These are phyloP conservation scores for Colletotrichum liriopes DNA, from an alignment of 2,329 filamentous ascomycete species.

Conservation along the genomic window DNA sequence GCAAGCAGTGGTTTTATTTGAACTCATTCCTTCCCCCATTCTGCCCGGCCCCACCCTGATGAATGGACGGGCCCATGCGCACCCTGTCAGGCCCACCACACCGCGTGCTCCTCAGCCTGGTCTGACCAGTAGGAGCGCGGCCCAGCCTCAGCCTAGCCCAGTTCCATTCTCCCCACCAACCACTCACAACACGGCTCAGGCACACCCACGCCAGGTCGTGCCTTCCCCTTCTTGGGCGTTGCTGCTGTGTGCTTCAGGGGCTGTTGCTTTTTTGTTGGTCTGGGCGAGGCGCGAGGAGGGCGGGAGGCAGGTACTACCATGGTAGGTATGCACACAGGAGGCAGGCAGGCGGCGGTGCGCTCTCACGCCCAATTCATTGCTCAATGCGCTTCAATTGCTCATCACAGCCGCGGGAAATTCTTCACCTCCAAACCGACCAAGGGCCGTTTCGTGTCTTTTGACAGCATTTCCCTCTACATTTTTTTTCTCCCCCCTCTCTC, in stretches of 20 bases:
- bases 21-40: slow-evolving; percentile 19
- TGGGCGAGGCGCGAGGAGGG: slow-evolving; percentile 1
- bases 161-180: slow-evolving; percentile 14
- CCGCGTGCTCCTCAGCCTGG: not conserved
- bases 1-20: slow-evolving; percentile 21
- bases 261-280: slow-evolving; percentile 38
- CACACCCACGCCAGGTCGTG: slow-evolving; percentile 15
- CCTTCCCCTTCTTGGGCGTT: slow-evolving; percentile 9
- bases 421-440: slow-evolving; percentile 7
- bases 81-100: slow-evolving; percentile 27
- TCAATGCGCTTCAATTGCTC: slow-evolving; percentile 6
- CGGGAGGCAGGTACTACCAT: too few relatives aligned
- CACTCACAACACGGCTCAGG: slow-evolving; percentile 29
- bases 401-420: slow-evolving; percentile 21
- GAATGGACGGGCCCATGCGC: slow-evolving; percentile 14
- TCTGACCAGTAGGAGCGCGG: slow-evolving; percentile 13
- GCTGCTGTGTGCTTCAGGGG: slow-evolving; percentile 40
- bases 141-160: slow-evolving; percentile 27
- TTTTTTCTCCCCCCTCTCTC: not conserved
- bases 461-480: not conserved
- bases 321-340: not conserved
- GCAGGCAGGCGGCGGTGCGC: not conserved
- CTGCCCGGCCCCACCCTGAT: slow-evolving; percentile 22
- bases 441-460: slow-evolving; percentile 10
- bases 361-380: not conserved